These are phyloP conservation scores for Candida orba DNA, from an alignment of 805 yeast genomes.

Conservation along the genomic window DNA sequence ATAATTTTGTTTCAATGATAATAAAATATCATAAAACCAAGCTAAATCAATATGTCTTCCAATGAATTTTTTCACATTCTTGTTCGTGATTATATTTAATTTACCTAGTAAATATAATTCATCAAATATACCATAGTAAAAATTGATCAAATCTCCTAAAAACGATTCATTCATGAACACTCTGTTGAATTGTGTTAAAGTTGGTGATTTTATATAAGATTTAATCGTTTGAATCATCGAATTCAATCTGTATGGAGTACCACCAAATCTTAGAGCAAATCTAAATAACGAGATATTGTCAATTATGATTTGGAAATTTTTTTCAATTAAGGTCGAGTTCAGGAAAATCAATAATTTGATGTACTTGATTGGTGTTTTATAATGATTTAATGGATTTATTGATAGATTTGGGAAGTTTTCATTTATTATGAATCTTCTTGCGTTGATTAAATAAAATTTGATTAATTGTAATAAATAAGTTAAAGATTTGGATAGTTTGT, in stretches of 20 bases:
- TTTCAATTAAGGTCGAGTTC: conserved; percentile 26
- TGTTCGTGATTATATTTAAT: conserved; percentile 37
- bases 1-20: conserved; percentile 48
- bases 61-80: conserved; percentile 32
- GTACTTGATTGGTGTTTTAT: conserved; percentile 20
- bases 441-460: conserved; percentile 37
- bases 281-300: conserved; percentile 49
- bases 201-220: conserved; percentile 15
- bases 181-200: conserved; percentile 17
- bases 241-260: conserved; percentile 52
- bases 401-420: conserved; percentile 23
- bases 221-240: conserved; percentile 29
- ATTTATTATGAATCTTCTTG: conserved; percentile 25
- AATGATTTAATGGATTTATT: conserved; percentile 22
- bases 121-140: conserved; percentile 61
- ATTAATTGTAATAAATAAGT: conserved; percentile 53
- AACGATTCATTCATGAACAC: conserved; percentile 37
- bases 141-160: conserved; percentile 43
- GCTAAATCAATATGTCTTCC: conserved; percentile 55
- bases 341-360: conserved; percentile 19
- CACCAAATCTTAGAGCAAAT: conserved; percentile 64
- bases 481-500: conserved; percentile 57
- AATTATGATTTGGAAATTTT: conserved; percentile 37
- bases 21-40: conserved; percentile 61
- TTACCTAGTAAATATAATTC: conserved; percentile 54